phyloP scores from a whole-genome alignment of 257 asterid species.

The Solanum pinnatisectum region DNA sequence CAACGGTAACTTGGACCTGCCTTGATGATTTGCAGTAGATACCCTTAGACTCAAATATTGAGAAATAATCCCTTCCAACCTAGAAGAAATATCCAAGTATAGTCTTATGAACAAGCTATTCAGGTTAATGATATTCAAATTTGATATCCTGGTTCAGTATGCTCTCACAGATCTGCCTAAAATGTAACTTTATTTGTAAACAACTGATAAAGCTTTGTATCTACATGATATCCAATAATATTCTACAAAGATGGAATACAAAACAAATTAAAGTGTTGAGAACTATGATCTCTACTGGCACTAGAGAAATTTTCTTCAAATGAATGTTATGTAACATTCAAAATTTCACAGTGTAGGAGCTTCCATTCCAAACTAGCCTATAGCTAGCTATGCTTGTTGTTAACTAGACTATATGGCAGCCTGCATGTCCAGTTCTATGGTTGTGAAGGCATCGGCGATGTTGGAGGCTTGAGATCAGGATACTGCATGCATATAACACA shows the following conservation, averaged over 20 bases:
- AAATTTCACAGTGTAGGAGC: neutral
- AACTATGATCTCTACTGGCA: neutral
- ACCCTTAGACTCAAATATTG: neutral
- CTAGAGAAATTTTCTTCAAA: neutral
- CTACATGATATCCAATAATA: neutral
- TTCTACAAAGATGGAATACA: neutral
- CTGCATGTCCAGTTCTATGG: conserved; percentile 29
- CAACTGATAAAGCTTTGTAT: neutral
- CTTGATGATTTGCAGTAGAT: neutral
- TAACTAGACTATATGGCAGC: neutral
- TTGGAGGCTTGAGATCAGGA: conserved; percentile 92
- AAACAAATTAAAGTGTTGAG: neutral
- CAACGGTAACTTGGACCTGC: neutral
- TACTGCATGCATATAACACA: conserved; percentile 40
- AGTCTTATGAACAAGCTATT: neutral
- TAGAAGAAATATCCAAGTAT: neutral
- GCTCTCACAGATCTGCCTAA: neutral
- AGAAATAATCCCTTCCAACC: neutral
- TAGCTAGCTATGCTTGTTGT: neutral
- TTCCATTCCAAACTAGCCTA: neutral
- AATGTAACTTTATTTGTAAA: neutral
- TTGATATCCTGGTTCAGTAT: neutral
- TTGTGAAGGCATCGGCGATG: conserved; percentile 87
- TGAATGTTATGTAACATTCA: neutral
- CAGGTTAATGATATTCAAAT: neutral